phyloP scores from a whole-genome alignment of 768 basidiomycete genomes.

The Leucogyrophana mollusca region DNA sequence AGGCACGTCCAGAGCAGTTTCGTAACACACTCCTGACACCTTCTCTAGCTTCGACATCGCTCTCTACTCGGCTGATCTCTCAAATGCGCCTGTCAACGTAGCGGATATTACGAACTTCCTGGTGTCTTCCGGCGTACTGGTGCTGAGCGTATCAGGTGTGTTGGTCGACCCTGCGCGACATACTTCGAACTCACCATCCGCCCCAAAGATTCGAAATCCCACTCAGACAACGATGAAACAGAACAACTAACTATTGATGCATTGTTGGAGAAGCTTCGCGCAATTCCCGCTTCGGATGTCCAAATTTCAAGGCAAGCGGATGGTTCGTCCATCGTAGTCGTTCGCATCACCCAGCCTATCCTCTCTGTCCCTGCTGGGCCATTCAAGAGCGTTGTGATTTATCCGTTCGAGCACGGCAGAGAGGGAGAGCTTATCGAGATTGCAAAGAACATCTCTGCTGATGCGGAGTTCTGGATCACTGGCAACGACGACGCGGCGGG shows the following conservation, averaged over 20 bases:
- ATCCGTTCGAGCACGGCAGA: conserved; percentile 22
- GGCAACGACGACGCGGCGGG: conserved; percentile 28
- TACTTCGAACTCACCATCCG: too few species aligned
- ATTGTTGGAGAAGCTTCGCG: neutral
- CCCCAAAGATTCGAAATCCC: too few species aligned
- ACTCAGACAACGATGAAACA: too few species aligned
- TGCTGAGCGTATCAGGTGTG: conserved; percentile 20
- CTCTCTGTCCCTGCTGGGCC: neutral
- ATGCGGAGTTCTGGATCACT: conserved; percentile 27
- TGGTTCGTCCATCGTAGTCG: conserved; percentile 3
- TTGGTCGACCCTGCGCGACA: too few species aligned
- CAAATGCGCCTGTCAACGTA: too few species aligned
- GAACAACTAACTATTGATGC: too few species aligned
- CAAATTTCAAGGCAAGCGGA: neutral
- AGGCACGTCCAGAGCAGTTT: too few species aligned
- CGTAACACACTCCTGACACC: too few species aligned
- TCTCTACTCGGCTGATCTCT: too few species aligned
- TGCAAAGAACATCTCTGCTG: conserved; percentile 19
- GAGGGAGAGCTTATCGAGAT: conserved; percentile 27
- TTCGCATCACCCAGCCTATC: neutral
- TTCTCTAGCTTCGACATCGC: conserved; percentile 14
- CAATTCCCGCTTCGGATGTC: neutral
- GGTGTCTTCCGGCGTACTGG: conserved; percentile 17
- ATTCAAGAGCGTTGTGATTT: conserved; percentile 25
- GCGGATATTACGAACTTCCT: too few species aligned